Base-by-base conservation (phyloP, 2,329 filamentous ascomycete genomes). In the Aspergillus quadrilineatus region DNA sequence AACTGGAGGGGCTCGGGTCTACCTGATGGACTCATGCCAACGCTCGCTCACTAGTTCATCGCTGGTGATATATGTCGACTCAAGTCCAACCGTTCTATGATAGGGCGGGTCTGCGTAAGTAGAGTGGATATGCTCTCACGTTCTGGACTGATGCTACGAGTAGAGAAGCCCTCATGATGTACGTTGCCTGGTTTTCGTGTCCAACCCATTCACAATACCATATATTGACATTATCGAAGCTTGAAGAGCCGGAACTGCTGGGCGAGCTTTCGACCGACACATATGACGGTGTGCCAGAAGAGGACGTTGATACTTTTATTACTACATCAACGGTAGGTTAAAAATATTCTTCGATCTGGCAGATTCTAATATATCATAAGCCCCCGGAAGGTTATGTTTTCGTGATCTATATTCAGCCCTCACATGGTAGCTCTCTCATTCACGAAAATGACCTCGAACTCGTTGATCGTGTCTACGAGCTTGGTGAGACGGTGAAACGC, bases 401-500 rank as follows among this genome's bases (percentile, higher is more conserved):
- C 28, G 75, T 85, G 9, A 71, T 73, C 12, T 76, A 75, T 48
- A 61, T 63, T 5, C 65, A 72, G 9, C 65, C 67, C 10, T 63
- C 64, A 1, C 60, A 65, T 76, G 80, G 80, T 63, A 77, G 61
- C 70, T 65, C 73, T 62, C 65, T 77, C 34, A 60, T 77, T 9
- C 65, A 70, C 32, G 77, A 78, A 61, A 69, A 75, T 9, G 74
- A 78, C 26, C 70, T 85, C 43, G 70, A 73, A 14, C 70, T 85
- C 22, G 68, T 85, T 30, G 81, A 84, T 67, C 78, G 83, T n/a
- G 71, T 74, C 1, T 69, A 85, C 12, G 74, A 78, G 48, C 77
- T 84, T 14, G 83, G 83, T 28, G 80, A 85, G 62, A 71, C 79
- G 10, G 82, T 85, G 50, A 85, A 83, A 66, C 71, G 74, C 34